A percentile compares a stretch with the other conserved stretches of the same genome.
These are phyloP conservation scores for Myrica gale DNA, from an alignment of 306 rosid genomes.

Conservation along the genomic window DNA sequence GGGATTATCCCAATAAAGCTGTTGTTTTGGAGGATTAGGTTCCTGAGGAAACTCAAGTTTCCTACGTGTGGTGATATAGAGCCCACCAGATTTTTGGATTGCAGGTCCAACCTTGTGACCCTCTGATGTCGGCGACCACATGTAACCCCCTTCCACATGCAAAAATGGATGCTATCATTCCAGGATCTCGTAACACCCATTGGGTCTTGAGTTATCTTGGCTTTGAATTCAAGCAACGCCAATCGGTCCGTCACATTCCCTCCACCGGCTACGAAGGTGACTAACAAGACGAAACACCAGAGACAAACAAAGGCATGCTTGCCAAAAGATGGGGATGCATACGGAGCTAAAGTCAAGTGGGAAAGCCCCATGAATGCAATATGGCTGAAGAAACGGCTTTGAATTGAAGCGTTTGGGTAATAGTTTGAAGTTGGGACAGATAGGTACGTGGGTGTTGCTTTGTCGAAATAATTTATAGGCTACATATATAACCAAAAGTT, in stretches of 20 bases:
- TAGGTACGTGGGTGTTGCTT: no score
- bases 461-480: no score
- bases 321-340: no score
- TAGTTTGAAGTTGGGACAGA: no score
- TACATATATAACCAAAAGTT: no score
- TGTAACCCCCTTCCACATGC: slow-evolving; percentile 1
- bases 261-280: no score
- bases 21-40: background rate
- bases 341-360: no score
- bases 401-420: no score
- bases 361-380: no score
- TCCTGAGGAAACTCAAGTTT: slow-evolving; percentile 1
- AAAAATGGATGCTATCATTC: slow-evolving; percentile 10
- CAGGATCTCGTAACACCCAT: background rate
- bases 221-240: background rate
- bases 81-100: slow-evolving; percentile 6
- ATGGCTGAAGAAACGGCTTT: no score
- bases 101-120: background rate
- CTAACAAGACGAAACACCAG: no score
- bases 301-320: no score
- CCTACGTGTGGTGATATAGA: background rate
- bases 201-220: background rate
- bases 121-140: slow-evolving; percentile 9
- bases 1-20: slow-evolving; percentile 6
- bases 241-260: background rate